These are phyloP conservation scores for Exophiala alcalophila DNA, from an alignment of 2,329 filamentous ascomycete genomes.

Conservation along the genomic window DNA sequence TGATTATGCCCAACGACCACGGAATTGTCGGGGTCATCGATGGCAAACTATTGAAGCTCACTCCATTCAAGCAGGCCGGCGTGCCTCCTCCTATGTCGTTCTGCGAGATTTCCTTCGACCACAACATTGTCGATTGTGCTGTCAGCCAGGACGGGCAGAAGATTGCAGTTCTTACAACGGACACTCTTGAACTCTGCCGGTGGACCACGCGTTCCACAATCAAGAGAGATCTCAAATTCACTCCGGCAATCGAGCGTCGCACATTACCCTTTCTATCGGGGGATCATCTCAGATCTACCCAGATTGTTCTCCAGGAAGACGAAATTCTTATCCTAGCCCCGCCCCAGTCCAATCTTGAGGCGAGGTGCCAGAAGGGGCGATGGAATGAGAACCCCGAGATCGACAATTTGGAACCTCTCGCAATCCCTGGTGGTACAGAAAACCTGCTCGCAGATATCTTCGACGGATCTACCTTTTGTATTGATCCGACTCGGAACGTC, in stretches of 20 bases:
- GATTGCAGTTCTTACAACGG: slow-evolving; percentile 69
- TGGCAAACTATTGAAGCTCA: slow-evolving; percentile 75
- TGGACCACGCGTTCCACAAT: slow-evolving; percentile 56
- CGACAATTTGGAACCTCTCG: slow-evolving; percentile 8
- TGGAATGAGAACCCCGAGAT: slow-evolving; percentile 4
- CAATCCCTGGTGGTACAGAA: slow-evolving; percentile 2
- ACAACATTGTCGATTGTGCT: slow-evolving; percentile 69
- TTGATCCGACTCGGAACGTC: slow-evolving; percentile 6
- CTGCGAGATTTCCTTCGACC: slow-evolving; percentile 64
- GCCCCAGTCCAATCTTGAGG: slow-evolving; percentile 34
- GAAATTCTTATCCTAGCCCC: slow-evolving; percentile 44
- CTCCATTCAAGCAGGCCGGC: slow-evolving; percentile 77
- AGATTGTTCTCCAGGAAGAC: slow-evolving; percentile 48
- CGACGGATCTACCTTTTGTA: slow-evolving; percentile 14
- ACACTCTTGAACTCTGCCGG: slow-evolving; percentile 65
- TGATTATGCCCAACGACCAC: slow-evolving; percentile 68
- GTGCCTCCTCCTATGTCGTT: slow-evolving; percentile 91
- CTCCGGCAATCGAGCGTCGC: slow-evolving; percentile 41
- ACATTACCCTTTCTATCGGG: slow-evolving; percentile 10
- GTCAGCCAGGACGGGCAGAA: slow-evolving; percentile 63
- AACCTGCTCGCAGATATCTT: slow-evolving; percentile 22
- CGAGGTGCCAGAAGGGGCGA: slow-evolving; percentile 28
- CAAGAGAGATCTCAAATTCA: slow-evolving; percentile 48
- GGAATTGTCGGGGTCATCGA: slow-evolving; percentile 83
- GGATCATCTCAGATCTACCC: slow-evolving; percentile 29